Percentiles rank a stretch among this genome's conserved stretches.
Conservation (phyloP, 495 filamentous ascomycete species). For the Penicillium roqueforti region DNA sequence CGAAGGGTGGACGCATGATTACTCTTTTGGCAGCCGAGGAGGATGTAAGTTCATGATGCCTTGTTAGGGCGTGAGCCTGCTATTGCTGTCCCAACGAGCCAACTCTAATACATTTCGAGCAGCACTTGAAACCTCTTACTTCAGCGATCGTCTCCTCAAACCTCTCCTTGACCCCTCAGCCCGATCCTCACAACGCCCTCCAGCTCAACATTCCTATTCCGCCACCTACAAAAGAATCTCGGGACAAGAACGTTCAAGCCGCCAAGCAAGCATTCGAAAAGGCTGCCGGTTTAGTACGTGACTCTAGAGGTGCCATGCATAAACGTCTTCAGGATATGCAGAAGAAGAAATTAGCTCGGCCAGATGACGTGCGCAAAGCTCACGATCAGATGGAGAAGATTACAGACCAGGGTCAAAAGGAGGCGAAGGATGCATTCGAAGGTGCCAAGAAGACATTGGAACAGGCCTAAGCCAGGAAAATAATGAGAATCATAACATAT, state of each 20-base stretch:
- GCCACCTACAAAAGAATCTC: constrained; percentile 58
- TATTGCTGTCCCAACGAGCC: background rate
- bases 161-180: constrained; percentile 70
- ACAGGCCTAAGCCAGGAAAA: constrained; percentile 22
- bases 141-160: constrained; percentile 64
- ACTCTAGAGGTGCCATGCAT: constrained; percentile 54
- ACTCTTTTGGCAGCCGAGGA: constrained; percentile 61
- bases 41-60: constrained; percentile 43
- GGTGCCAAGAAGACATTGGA: constrained; percentile 57
- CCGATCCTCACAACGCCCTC: constrained; percentile 60
- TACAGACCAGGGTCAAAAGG: constrained; percentile 62
- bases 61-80: background rate
- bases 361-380: constrained; percentile 65
- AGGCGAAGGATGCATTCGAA: constrained; percentile 67
- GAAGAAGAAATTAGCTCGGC: constrained; percentile 50
- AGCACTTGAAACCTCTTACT: constrained; percentile 67
- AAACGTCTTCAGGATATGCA: constrained; percentile 62
- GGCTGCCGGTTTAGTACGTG: constrained; percentile 50
- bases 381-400: constrained; percentile 69
- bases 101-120: constrained; percentile 10
- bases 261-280: constrained; percentile 60
- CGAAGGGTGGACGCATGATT: constrained; percentile 63
- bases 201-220: constrained; percentile 72
- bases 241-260: constrained; percentile 48
- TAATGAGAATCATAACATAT: background rate